phyloP scores from a whole-genome alignment of 2,329 filamentous ascomycete species.

The Cercospora sojina region DNA sequence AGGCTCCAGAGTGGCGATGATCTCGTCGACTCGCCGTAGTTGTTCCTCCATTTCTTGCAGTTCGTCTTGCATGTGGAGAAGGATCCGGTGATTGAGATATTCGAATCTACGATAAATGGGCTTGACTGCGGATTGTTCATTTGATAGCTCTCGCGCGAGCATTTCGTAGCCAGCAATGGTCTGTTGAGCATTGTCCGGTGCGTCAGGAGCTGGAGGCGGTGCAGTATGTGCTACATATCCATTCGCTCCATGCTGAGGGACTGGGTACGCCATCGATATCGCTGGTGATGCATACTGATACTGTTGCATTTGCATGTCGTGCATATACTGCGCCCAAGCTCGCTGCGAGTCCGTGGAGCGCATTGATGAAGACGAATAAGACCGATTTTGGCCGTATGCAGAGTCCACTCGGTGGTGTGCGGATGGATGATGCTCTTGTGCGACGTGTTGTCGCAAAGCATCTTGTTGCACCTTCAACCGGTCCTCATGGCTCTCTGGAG shows the following conservation, averaged over 20 bases:
- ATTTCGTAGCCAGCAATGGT: slow-evolving; percentile 59
- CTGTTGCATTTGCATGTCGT: slow-evolving; percentile 30
- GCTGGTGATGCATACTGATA: slow-evolving; percentile 30
- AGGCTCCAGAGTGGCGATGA: slow-evolving; percentile 46
- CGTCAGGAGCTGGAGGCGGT: slow-evolving; percentile 34
- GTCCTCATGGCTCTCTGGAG: slow-evolving; percentile 19
- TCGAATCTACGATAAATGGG: slow-evolving; percentile 84
- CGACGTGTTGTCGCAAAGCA: slow-evolving; percentile 28
- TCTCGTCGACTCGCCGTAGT: slow-evolving; percentile 66
- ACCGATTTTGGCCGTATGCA: slow-evolving; percentile 30
- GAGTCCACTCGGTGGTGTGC: slow-evolving; percentile 26
- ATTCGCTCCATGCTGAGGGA: slow-evolving; percentile 18
- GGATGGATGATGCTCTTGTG: slow-evolving; percentile 25
- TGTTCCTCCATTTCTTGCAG: slow-evolving; percentile 78
- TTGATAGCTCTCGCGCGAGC: slow-evolving; percentile 57
- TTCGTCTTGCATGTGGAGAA: slow-evolving; percentile 84
- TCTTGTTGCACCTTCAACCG: slow-evolving; percentile 29
- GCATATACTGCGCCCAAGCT: slow-evolving; percentile 31
- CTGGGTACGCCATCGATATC: slow-evolving; percentile 11
- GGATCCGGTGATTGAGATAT: slow-evolving; percentile 74
- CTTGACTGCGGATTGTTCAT: slow-evolving; percentile 22
- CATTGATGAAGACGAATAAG: slow-evolving; percentile 30
- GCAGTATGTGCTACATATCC: slow-evolving; percentile 19
- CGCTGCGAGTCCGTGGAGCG: slow-evolving; percentile 25
- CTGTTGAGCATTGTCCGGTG: slow-evolving; percentile 33